Evolutionary conservation across 2,329 filamentous ascomycete genomes (phyloP), one percentile per base, ranked within the genome.

Genomic region (Xylaria sp.): DNA sequence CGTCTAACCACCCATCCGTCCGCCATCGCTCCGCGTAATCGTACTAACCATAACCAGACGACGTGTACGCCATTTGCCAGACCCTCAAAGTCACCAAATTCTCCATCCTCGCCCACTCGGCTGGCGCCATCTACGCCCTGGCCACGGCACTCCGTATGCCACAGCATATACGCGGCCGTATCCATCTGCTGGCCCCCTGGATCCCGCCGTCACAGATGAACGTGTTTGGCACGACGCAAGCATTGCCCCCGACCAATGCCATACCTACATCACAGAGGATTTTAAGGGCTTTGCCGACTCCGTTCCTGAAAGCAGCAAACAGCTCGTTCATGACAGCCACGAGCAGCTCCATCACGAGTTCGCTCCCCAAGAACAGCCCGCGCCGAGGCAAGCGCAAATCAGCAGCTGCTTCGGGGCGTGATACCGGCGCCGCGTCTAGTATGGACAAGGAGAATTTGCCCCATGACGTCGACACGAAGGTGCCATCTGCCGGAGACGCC

Each of bases 51-150:
- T 4, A 2, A 68, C 1, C 67, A 88, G 86, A 88, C 76, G 96
- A 99, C 80, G 93, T 99, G 14, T 92, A 97, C 68, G 91, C 94
- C 61, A 97, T 99, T 67, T 99, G 96, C 79, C 93, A 97, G 76
- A 85, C 92, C 14, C 85, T 99, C 53, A 94, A 93, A 74, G 97
- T 99, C 71, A 96, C 91, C 11, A 97, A 97, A 73, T 99, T 99
- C 78, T 98, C 95, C 6, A 92, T 99, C 21, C 86, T 99, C 1
- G 96, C 96, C 1, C 96, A 99, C 79, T 98, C 95, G 0, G 96
- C 96, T 0, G 96, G 96, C 17, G 95, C 96, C n/a, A 97, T 99
- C 61, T 99, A 99, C 77, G 96, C 96, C 1, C 87, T 99, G 19
- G 96, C 96, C 0, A 98, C 96, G 0, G 96, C 96, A 0, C 85